Base-by-base conservation (phyloP, 352 stramenopile genomes). In the Pilasporangium apinafurcum region DNA sequence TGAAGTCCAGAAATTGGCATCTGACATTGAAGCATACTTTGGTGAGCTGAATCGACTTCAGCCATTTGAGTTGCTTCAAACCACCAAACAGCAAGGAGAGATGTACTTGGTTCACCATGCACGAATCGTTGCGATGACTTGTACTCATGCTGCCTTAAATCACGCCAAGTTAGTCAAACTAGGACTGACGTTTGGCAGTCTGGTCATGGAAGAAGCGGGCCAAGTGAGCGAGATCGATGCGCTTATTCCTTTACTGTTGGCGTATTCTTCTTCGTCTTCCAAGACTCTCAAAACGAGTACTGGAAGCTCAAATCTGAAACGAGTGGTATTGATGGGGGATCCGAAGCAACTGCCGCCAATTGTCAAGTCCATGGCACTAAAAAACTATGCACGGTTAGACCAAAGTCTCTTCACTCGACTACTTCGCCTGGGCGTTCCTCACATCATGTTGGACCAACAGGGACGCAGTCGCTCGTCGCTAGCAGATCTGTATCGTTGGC, bases 91-190 rank as follows among this genome's bases (percentile, higher is more conserved):
- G 52, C 90, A 95, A 3, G 74, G 65, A 12, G 90, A 98, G 48
- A 93, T 97, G 67, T 85, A 98, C n/a, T 62, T 98, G 20, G 95
- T 92, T 21, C 96, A 98, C 42, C 91, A 98, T 54, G 95, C 80
- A 29, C 73, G 75, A 1, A 88, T 99, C 39, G 67, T 99, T 16
- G 90, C 85, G 5, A 97, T 98, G 89, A 99, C 96, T 16, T 97
- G 86, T 51, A 97, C 92, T 8, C 84, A 99, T 46, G 91, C 93
- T 21, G 95, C 95, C 4, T 71, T 97, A 51, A 86, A 84, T 20
- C 67, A 94, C 25, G 61, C 52, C 16, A 81, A 89, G 30, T 62
- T 99, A 7, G 63, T 95, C 9, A 58, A 92, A 29, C 51, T 98
- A 42, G 86, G 71, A 9, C 58, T 95, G 36, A 52, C 59, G 9